Base-by-base conservation (phyloP, 441 rosid species). In the Eruca vesicaria region DNA sequence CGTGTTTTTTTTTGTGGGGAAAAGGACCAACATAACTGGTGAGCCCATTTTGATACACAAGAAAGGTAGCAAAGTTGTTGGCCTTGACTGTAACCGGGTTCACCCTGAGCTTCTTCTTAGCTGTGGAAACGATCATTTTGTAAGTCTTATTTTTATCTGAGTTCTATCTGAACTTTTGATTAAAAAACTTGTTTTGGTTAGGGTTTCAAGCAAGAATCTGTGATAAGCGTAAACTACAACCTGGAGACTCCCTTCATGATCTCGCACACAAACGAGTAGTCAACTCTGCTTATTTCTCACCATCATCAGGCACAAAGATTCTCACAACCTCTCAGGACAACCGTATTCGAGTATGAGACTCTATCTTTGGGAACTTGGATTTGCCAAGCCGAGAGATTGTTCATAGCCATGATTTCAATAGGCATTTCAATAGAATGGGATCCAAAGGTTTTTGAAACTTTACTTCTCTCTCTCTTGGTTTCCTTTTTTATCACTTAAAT, bases 381-480 rank as follows among this genome's bases (percentile, higher is more conserved):
- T 70, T 74, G 7, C 97, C 98, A n/a, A 93, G 93, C 84, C 83
- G 98, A 75, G 99, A 95, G 86, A 95, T 95, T 61, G 98, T 95
- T 45, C 98, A 95, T 80, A 95, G 99, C 77, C 97, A 95, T 82
- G 99, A 95, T 82, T 95, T 92, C 69, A 95, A 89, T 82, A 82
- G 97, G 64, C 93, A 95, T 79, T 95, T 93, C 69, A 87, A 90
- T 93, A 81, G 99, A 94, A 79, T 95, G 99, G 99, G 99, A 95
- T 83, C 98, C 97, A 9, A 93, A 89, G 98, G 99, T 91, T 45
- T 31, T n/a, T 29, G 52, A 56, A 76, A 32, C 23, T 36, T 48
- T 19, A 14, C 59, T 45, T 21, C 53, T 26, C 20, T 18, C 61
- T 38, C 18, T 52, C 9, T 33, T 14, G 9, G 0, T 9, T 52